Base-by-base conservation (phyloP, 306 rosid genomes). In the Acacia crassicarpa region DNA sequence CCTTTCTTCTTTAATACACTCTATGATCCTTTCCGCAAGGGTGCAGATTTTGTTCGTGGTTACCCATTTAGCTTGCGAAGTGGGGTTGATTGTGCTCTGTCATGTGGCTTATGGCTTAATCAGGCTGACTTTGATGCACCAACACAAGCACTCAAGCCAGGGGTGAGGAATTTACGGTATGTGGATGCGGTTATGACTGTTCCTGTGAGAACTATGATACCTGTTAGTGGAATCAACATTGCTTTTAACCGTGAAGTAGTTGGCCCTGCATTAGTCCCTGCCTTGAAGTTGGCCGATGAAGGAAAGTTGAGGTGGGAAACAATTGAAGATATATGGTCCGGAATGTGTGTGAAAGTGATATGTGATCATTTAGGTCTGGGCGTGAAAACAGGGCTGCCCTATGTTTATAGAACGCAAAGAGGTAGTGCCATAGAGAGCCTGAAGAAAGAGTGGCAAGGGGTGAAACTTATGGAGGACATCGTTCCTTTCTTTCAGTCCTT, bases 381-480 rank as follows among this genome's bases (percentile, higher is more conserved):
- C 32, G 97, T 96, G 75, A 96, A 96, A 86, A 92, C 81, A 81
- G 99, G 99, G 61, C 56, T 93, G 77, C 99, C 99, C 38, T 96
- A 93, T 86, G 97, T 96, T 71, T 92, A 92, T 93, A 92, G 99
- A 84, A 84, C 84, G 1, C 97, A 93, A 75, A 90, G 99, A 80
- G 98, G 99, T 20, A 87, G 83, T 83, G 97, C 98, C 48, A 63
- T 91, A 17, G 92, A 92, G 78, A 93, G 99, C 89, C 85, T 93
- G 92, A 93, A 91, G 88, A 96, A 96, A 87, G 98, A 96, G 86
- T 93, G 99, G 99, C 93, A 96, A 83, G 99, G 99, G 69, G 97
- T 96, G 88, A 96, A 91, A 81, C 78, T 92, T 78, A 93, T 96
- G 99, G 99, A 96, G 89, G 92, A 96, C 30, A 91, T 92, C 65